Evolutionary conservation across 2,329 filamentous ascomycete genomes (phyloP).

Genomic region (Aspergillus jensenii): DNA sequence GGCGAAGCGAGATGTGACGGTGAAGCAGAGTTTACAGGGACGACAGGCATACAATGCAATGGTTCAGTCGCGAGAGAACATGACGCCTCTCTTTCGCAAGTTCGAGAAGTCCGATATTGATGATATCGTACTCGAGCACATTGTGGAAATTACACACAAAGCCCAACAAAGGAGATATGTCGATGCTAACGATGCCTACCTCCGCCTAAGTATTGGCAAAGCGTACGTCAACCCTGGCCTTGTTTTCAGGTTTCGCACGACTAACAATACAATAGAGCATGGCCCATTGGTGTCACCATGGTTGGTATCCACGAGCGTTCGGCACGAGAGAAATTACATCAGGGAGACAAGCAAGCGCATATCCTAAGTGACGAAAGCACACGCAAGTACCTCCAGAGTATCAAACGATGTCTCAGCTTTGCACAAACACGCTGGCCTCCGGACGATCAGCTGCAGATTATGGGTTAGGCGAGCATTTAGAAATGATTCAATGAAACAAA

Average conservation of each 20-base stretch:
- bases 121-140: conserved; percentile 73
- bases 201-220: conserved; percentile 90
- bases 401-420: conserved; percentile 95
- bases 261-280: conserved; percentile 58
- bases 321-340: conserved; percentile 90
- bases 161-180: conserved; percentile 91
- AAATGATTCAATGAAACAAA: background rate
- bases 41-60: conserved; percentile 81
- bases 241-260: background rate
- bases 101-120: conserved; percentile 81
- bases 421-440: conserved; percentile 96
- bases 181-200: conserved; percentile 92
- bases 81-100: conserved; percentile 85
- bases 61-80: conserved; percentile 81
- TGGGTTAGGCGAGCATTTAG: conserved; percentile 63
- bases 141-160: conserved; percentile 88
- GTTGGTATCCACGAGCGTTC: conserved; percentile 98
- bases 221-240: conserved; percentile 50
- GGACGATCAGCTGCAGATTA: conserved; percentile 86
- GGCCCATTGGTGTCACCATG: conserved; percentile 99
- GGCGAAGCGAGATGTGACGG: conserved; percentile 54
- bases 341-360: conserved; percentile 75
- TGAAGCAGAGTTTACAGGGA: conserved; percentile 73
- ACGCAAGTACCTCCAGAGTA: conserved; percentile 93
- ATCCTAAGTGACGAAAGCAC: conserved; percentile 97